Base-by-base conservation (phyloP, 495 filamentous ascomycete species). In the Penicillium antarcticum region DNA sequence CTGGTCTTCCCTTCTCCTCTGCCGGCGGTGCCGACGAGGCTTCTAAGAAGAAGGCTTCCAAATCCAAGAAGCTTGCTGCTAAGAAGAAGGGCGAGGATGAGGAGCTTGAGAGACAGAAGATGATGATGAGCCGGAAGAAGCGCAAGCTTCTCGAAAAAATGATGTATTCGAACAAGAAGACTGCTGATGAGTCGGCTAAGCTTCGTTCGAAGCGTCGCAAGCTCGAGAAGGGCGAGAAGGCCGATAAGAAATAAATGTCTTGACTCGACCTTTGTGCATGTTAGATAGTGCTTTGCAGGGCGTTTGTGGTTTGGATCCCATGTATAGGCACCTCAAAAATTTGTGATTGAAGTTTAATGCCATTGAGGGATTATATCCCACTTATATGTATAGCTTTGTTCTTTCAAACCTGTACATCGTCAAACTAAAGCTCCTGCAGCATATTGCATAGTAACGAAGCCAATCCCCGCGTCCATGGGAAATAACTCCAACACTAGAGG, bases 71-170 rank as follows among this genome's bases (percentile, higher is more conserved):
- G 69, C 73, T 85, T 10, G 84, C 83, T 41, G 65, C 68, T 24
- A 85, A 83, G 76, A 83, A 85, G 73, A 75, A 81, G 51, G 78
- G 89, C 65, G 87, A 91, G 64, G 88, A 88, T 18, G 89, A 92
- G 65, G 87, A 92, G 56, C 74, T 92, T 40, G 88, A 92, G 70
- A 77, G 89, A 66, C 83, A 86, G 67, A 92, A 92, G 80, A 90
- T 90, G 69, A 95, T 95, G 89, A 87, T 95, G 78, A 86, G 84
- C 70, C 83, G 89, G 72, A 91, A 89, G 82, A 92, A 92, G 80
- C 77, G 89, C 58, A 92, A 92, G 81, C 73, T 92, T 53, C 79
- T 89, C 47, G 89, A 92, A 76, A 91, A 95, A 80, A 95, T 95
- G 89, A 77, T 88, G 64, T 91, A 90, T 73, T 87, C 80, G 55